A percentile compares a stretch with the other conserved stretches of the same genome.
These are phyloP conservation scores for Lichtheimia hyalospora DNA, from an alignment of 371 early-diverging fungal species.

Conservation along the genomic window DNA sequence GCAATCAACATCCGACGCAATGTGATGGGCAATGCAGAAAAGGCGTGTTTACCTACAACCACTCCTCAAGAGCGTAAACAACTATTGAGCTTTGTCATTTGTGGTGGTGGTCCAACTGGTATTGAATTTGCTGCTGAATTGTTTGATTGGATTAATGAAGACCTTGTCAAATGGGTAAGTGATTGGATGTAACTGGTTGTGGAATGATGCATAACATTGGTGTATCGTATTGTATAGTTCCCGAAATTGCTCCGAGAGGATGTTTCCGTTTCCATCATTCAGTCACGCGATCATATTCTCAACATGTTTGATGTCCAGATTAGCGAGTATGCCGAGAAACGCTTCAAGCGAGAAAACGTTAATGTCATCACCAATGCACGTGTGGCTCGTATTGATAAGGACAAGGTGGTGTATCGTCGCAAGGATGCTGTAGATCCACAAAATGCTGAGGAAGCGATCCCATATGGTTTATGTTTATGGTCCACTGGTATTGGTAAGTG, in stretches of 20 bases:
- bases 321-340: constrained; percentile 65
- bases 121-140: constrained; percentile 58
- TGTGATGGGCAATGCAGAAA: constrained; percentile 80
- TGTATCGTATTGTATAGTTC: constrained; percentile 49
- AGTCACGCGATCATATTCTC: constrained; percentile 77
- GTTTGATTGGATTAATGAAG: constrained; percentile 83
- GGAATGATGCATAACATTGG: too few species aligned
- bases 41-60: constrained; percentile 76
- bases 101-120: constrained; percentile 22
- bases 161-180: constrained; percentile 68
- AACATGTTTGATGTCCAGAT: constrained; percentile 79
- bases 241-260: constrained; percentile 65
- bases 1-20: constrained; percentile 69
- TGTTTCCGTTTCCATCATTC: constrained; percentile 67
- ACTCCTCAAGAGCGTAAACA: constrained; percentile 74
- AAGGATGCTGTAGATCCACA: constrained; percentile 17
- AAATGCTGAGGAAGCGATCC: constrained; percentile 26
- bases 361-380: constrained; percentile 73
- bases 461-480: constrained; percentile 83
- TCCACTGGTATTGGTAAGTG: constrained; percentile 76
- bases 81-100: constrained; percentile 54
- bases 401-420: constrained; percentile 29
- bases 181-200: neutral
- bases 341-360: constrained; percentile 75
- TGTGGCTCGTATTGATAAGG: constrained; percentile 58